phyloP scores from a whole-genome alignment of 768 basidiomycete genomes.

The Tephrocybe sp. region DNA sequence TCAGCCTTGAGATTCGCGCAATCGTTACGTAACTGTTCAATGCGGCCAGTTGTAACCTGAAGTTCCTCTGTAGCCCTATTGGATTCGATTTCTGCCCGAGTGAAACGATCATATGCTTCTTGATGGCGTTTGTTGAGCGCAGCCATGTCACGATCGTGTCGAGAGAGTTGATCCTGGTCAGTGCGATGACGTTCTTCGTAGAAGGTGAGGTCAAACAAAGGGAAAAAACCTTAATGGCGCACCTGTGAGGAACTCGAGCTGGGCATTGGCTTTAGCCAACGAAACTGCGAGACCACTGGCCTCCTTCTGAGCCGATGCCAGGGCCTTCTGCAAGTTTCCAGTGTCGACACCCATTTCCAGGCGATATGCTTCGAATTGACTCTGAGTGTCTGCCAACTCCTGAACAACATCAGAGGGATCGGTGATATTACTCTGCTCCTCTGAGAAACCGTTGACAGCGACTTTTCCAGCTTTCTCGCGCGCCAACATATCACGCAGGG shows the following conservation, averaged over 20 bases:
- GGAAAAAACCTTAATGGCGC: slow-evolving; percentile 22
- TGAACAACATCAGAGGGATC: slow-evolving; percentile 40
- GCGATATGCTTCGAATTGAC: slow-evolving; percentile 79
- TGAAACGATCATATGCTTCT: slow-evolving; percentile 72
- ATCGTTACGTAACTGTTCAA: slow-evolving; percentile 84
- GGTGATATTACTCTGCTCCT: slow-evolving; percentile 13
- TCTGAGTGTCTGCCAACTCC: slow-evolving; percentile 73
- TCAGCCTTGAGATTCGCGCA: slow-evolving; percentile 88
- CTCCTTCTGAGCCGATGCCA: slow-evolving; percentile 64
- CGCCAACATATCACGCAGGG: slow-evolving; percentile 73
- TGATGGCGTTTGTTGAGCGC: slow-evolving; percentile 68
- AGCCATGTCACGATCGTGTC: slow-evolving; percentile 66
- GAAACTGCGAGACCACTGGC: slow-evolving; percentile 60
- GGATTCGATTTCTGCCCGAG: slow-evolving; percentile 74
- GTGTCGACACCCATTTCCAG: slow-evolving; percentile 82
- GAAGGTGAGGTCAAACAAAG: slow-evolving; percentile 9
- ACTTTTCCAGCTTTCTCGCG: slow-evolving; percentile 37
- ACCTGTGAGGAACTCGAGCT: slow-evolving; percentile 79
- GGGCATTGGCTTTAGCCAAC: slow-evolving; percentile 83
- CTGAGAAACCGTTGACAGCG: slow-evolving; percentile 19
- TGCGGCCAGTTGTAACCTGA: slow-evolving; percentile 51
- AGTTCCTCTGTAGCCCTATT: slow-evolving; percentile 69
- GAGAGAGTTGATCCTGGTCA: slow-evolving; percentile 64
- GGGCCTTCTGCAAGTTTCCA: slow-evolving; percentile 69
- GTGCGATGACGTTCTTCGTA: slow-evolving; percentile 65